Evolutionary conservation across 1,284 basidiomycete species (phyloP).

Genomic region (Boletus hoseneyae): DNA sequence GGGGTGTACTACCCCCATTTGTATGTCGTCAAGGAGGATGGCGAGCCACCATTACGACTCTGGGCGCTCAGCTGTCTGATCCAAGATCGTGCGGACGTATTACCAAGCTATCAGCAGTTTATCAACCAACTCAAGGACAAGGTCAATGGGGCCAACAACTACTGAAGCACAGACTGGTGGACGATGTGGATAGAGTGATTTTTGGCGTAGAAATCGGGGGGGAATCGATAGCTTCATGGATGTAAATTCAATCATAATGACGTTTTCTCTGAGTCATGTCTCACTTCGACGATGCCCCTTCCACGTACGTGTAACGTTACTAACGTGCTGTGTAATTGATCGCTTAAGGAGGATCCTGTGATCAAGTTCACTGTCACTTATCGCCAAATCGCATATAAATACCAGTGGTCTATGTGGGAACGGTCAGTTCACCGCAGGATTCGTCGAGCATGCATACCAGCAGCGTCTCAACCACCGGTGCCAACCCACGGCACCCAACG

Average conservation of each 20-base stretch:
- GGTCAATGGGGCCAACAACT: constrained; percentile 41
- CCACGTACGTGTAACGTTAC: too few relatives aligned
- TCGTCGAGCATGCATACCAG: constrained; percentile 14
- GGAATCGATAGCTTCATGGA: not conserved
- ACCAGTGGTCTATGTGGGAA: not conserved
- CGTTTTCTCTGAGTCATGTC: too few relatives aligned
- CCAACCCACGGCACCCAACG: constrained; percentile 11
- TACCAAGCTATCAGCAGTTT: constrained; percentile 96
- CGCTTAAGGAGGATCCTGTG: too few relatives aligned
- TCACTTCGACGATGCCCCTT: too few relatives aligned
- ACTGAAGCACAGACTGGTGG: constrained; percentile 11
- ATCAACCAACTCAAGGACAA: constrained; percentile 76
- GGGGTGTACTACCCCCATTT: constrained; percentile 93
- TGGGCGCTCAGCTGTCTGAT: constrained; percentile 96
- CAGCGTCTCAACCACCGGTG: not conserved
- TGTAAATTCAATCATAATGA: too few relatives aligned
- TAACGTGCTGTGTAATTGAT: too few relatives aligned
- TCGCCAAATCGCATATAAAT: constrained; percentile 10
- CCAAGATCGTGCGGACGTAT: constrained; percentile 93
- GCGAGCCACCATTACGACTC: constrained; percentile 87
- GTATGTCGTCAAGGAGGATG: constrained; percentile 99
- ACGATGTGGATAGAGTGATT: not conserved
- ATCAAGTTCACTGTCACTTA: too few relatives aligned
- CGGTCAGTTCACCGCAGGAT: not conserved
- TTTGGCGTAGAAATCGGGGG: not conserved